Conservation (phyloP, 1,284 basidiomycete genomes). For the Pseudozyma flocculosa region DNA sequence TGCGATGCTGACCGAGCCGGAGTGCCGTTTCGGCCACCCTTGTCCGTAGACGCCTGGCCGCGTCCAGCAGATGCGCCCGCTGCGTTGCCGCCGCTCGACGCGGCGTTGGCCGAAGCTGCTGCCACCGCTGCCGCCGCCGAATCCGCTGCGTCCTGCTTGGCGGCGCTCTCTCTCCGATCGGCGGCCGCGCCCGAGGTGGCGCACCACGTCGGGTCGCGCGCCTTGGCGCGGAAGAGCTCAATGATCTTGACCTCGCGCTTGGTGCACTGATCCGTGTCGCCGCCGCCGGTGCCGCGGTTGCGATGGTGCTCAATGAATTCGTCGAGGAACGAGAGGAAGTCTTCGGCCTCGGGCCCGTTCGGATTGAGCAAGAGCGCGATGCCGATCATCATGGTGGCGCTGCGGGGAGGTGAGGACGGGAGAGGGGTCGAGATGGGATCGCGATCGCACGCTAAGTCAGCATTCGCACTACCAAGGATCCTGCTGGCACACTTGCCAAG, state of each 20-base stretch:
- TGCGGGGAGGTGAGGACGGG: background rate
- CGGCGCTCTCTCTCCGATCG: slow-evolving; percentile 4
- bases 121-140: no score
- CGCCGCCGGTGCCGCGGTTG: slow-evolving; percentile 14
- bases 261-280: slow-evolving; percentile 47
- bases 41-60: no score
- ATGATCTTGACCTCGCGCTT: slow-evolving; percentile 55
- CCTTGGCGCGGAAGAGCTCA: slow-evolving; percentile 49
- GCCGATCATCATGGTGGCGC: slow-evolving; percentile 50
- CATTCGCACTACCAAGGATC: no score
- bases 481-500: no score
- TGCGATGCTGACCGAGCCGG: no score
- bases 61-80: no score
- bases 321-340: slow-evolving; percentile 41
- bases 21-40: no score
- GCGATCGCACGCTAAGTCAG: background rate
- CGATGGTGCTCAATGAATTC: slow-evolving; percentile 51
- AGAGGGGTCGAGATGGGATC: background rate
- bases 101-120: no score
- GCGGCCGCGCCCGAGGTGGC: slow-evolving; percentile 35
- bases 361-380: slow-evolving; percentile 51
- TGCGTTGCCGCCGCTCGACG: no score
- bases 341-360: slow-evolving; percentile 33
- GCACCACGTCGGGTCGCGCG: slow-evolving; percentile 48
- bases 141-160: no score